phyloP scores from a whole-genome alignment of 345 rosid species.

The Melaleuca alternifolia region DNA sequence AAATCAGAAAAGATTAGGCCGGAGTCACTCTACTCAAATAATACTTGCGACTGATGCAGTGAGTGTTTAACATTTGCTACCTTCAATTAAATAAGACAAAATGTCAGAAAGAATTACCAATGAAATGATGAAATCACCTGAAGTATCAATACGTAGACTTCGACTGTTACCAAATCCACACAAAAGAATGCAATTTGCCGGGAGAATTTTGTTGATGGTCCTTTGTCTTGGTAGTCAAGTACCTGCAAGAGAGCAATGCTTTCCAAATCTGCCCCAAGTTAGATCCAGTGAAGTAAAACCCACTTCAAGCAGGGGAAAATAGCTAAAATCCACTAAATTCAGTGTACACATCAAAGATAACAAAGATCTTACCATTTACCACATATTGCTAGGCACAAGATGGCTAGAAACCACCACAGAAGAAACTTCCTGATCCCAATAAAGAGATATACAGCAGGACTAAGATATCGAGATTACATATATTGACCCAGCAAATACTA shows the following conservation, averaged over 20 bases:
- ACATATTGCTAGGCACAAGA: not conserved
- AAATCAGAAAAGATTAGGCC: not conserved
- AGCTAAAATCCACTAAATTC: not conserved
- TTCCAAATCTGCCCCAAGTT: not conserved
- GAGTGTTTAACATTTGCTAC: not conserved
- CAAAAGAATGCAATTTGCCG: not conserved
- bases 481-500: not conserved
- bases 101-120: not conserved
- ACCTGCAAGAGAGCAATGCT: not conserved
- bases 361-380: not conserved
- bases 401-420: not conserved
- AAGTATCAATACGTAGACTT: not conserved
- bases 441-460: not conserved
- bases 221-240: not conserved
- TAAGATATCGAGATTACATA: not conserved
- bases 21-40: not conserved
- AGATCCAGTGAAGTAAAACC: not conserved
- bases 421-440: not conserved
- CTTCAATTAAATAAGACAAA: not conserved
- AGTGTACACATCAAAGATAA: not conserved
- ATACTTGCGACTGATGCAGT: not conserved
- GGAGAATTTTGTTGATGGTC: not conserved
- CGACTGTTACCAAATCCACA: not conserved
- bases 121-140: not conserved
- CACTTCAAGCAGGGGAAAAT: not conserved